Conservation (phyloP, 2,329 filamentous ascomycete species). For the Stagonosporopsis chrysanthemi region DNA sequence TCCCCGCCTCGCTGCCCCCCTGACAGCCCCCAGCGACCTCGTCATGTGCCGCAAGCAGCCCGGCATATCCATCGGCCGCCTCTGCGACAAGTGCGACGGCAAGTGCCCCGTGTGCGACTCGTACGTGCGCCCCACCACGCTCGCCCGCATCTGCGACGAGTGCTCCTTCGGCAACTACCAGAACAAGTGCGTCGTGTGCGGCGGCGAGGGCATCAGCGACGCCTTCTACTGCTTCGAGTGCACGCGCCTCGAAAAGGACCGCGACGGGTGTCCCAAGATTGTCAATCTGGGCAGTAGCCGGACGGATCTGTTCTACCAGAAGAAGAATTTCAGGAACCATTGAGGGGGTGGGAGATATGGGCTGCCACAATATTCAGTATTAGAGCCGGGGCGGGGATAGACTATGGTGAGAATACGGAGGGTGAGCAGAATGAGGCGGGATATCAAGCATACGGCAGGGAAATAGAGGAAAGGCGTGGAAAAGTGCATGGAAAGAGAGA, state of each 20-base stretch:
- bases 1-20: slow-evolving; percentile 14
- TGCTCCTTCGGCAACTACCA: slow-evolving; percentile 99
- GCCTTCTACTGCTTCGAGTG: slow-evolving; percentile 99
- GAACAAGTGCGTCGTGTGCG: slow-evolving; percentile 99
- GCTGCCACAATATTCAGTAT: no score
- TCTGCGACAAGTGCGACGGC: slow-evolving; percentile 99
- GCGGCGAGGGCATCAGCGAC: slow-evolving; percentile 96
- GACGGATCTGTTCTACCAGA: slow-evolving; percentile 86
- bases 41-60: slow-evolving; percentile 99
- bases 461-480: neutral
- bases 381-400: no score
- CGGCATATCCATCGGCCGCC: slow-evolving; percentile 95
- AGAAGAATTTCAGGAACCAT: slow-evolving; percentile 74
- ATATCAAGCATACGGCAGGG: no score
- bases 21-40: slow-evolving; percentile 71
- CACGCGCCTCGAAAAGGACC: slow-evolving; percentile 93
- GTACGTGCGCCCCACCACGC: slow-evolving; percentile 96
- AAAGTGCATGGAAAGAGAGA: no score
- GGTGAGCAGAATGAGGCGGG: no score
- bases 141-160: slow-evolving; percentile 98
- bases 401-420: no score
- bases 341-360: slow-evolving; percentile 10
- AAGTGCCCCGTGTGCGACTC: slow-evolving; percentile 99
- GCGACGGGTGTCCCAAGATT: slow-evolving; percentile 98
- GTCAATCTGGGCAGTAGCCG: slow-evolving; percentile 96